phyloP scores from a whole-genome alignment of 306 rosid genomes.

The Ormosia semicastrata region DNA sequence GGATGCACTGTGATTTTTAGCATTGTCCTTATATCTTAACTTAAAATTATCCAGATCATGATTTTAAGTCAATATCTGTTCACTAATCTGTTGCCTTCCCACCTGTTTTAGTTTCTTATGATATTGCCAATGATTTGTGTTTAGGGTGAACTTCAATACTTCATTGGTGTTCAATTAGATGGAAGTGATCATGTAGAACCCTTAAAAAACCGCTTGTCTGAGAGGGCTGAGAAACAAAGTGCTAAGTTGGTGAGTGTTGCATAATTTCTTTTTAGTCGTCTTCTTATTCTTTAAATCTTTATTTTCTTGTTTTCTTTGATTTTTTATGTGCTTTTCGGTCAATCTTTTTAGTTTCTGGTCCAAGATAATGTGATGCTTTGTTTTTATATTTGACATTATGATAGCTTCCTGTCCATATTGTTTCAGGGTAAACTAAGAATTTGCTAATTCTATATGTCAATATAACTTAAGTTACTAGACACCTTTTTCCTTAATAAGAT shows the following conservation, averaged over 20 bases:
- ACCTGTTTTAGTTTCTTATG: slow-evolving; percentile 1
- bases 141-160: slow-evolving; percentile 98
- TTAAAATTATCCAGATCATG: not conserved
- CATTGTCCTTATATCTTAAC: not conserved
- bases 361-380: not conserved
- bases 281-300: too few species aligned
- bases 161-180: slow-evolving; percentile 91
- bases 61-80: slow-evolving; percentile 4
- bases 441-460: too few species aligned
- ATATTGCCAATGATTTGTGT: slow-evolving; percentile 1
- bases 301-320: too few species aligned
- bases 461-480: too few species aligned
- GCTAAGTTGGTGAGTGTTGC: slow-evolving; percentile 58
- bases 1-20: not conserved
- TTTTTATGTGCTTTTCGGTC: not conserved
- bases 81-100: not conserved
- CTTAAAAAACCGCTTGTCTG: slow-evolving; percentile 58
- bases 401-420: not conserved
- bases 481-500: too few species aligned
- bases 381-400: not conserved
- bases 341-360: not conserved
- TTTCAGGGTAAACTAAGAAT: too few species aligned
- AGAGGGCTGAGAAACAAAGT: slow-evolving; percentile 60
- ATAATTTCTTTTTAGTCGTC: not conserved
- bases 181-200: slow-evolving; percentile 92